Evolutionary conservation across 495 filamentous ascomycete genomes (phyloP).

Genomic region (Beverwykella pulmonaria): DNA sequence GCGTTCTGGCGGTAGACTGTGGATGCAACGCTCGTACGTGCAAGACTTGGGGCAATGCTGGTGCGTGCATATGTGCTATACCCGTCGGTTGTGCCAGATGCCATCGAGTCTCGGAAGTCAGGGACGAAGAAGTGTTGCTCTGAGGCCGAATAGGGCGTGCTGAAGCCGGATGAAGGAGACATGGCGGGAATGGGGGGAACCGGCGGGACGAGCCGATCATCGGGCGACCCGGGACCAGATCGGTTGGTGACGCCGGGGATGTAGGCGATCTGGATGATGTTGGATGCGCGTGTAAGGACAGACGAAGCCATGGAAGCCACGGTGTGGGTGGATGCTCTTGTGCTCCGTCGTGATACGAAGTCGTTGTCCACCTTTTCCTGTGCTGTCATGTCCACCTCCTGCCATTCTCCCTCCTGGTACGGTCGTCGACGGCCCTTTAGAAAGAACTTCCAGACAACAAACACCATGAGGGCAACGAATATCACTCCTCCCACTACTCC

Average conservation of each 20-base stretch:
- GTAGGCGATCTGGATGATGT: conserved; percentile 99
- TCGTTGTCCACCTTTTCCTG: conserved; percentile 58
- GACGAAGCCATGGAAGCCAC: conserved; percentile 91
- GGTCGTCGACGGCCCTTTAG: conserved; percentile 76
- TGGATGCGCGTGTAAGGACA: conserved; percentile 91
- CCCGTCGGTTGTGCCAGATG: conserved; percentile 64
- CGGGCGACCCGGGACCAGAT: conserved; percentile 77
- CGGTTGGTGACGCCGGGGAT: conserved; percentile 97
- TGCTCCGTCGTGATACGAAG: conserved; percentile 63
- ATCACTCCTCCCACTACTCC: conserved; percentile 79
- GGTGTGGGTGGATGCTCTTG: conserved; percentile 80
- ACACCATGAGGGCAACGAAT: conserved; percentile 68
- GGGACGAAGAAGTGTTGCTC: conserved; percentile 95
- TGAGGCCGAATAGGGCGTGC: conserved; percentile 56
- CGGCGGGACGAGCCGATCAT: conserved; percentile 80
- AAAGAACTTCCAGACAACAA: conserved; percentile 82
- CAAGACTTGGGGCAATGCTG: conserved; percentile 62
- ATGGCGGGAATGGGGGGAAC: conserved; percentile 85
- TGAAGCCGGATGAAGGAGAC: conserved; percentile 51
- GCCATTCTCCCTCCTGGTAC: conserved; percentile 58
- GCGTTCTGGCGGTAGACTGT: conserved; percentile 90
- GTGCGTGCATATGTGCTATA: conserved; percentile 64
- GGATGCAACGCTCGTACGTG: conserved; percentile 81
- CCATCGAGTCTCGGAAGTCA: conserved; percentile 86
- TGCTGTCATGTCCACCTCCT: conserved; percentile 51